Percentiles rank a stretch among this genome's conserved stretches.
Evolutionary conservation across 75 land plant genomes (phyloP).

Genomic region (Sequoia sempervirens): DNA sequence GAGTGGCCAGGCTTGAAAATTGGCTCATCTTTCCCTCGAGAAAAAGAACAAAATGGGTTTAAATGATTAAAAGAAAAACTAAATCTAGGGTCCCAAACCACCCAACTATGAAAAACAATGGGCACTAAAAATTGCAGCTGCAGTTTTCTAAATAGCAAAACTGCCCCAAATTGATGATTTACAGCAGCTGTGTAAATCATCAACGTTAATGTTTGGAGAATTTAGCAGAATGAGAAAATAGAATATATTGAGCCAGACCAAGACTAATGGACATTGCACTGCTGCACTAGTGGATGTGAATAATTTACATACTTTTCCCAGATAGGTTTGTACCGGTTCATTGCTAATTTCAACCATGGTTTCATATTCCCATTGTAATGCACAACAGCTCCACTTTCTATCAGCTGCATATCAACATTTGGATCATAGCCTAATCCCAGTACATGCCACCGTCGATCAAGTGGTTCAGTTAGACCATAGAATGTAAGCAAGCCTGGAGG

Average conservation of each 20-base stretch:
- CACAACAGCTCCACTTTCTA: conserved; percentile 76
- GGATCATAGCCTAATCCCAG: conserved; percentile 81
- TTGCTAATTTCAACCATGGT: conserved; percentile 98
- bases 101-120: not conserved
- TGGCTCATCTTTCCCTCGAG: not conserved
- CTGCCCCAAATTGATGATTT: not conserved
- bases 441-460: conserved; percentile 87
- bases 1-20: not conserved
- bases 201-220: not conserved
- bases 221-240: conserved; percentile 9
- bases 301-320: conserved; percentile 96
- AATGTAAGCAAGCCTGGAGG: conserved; percentile 79
- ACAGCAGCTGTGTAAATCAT: not conserved
- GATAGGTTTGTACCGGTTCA: conserved; percentile 77
- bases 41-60: not conserved
- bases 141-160: not conserved
- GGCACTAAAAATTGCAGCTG: not conserved
- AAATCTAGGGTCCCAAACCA: not conserved
- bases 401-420: conserved; percentile 66
- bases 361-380: conserved; percentile 94
- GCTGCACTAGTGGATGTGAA: conserved; percentile 66
- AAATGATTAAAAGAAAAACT: not conserved
- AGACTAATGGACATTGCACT: conserved; percentile 69
- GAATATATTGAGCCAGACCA: conserved; percentile 6
- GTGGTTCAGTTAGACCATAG: conserved; percentile 84